Percentiles rank a stretch among this genome's conserved stretches.
Evolutionary conservation across 306 rosid species (phyloP).

Genomic region (Cucurbita pepo): DNA sequence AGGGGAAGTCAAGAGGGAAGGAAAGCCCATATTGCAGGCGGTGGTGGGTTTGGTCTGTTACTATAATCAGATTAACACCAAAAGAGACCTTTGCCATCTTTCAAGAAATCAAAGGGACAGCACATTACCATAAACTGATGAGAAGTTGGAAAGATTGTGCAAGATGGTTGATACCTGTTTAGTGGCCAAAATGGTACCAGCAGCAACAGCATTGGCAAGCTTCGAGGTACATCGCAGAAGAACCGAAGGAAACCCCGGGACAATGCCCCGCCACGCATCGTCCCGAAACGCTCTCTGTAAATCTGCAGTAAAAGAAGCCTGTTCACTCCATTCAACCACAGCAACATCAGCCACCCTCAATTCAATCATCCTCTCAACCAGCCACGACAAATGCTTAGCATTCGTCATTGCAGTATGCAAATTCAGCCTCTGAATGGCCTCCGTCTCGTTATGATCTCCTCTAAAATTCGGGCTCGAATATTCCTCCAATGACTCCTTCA

Average conservation of each 20-base stretch:
- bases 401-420: constrained; percentile 67
- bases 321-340: constrained; percentile 75
- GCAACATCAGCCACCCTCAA: constrained; percentile 69
- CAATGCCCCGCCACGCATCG: constrained; percentile 78
- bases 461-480: constrained; percentile 73
- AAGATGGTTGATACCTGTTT: constrained; percentile 32
- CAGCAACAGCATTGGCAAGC: constrained; percentile 62
- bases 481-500: constrained; percentile 78
- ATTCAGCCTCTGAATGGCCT: constrained; percentile 79
- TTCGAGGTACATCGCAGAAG: constrained; percentile 62
- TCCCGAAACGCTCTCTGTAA: constrained; percentile 71
- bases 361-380: constrained; percentile 93
- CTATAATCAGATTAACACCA: neutral
- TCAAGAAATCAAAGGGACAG: neutral
- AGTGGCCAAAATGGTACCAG: constrained; percentile 60
- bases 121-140: neutral
- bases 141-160: neutral
- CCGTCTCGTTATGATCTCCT: constrained; percentile 71
- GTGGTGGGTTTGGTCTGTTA: too few relatives aligned
- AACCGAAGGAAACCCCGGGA: constrained; percentile 73
- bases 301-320: constrained; percentile 51
- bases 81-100: neutral
- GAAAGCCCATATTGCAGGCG: too few relatives aligned
- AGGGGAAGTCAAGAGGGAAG: too few relatives aligned
- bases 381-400: constrained; percentile 65